Conservation (phyloP, 2,329 filamentous ascomycete species). For the Neoascochyta sp. region DNA sequence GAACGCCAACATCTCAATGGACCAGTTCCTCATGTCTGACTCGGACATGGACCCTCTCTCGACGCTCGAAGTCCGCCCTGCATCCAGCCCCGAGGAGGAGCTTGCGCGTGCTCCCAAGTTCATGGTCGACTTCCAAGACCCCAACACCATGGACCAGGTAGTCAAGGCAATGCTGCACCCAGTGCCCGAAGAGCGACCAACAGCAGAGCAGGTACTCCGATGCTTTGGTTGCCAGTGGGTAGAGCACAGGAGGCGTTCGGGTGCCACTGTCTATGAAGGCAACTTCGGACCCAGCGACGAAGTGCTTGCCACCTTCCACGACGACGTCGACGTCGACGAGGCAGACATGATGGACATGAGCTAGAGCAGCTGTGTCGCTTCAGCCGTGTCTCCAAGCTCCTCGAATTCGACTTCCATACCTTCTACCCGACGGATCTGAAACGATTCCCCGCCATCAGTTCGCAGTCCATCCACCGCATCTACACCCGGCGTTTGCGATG, state of each 20-base stretch:
- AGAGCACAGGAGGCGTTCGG: slow-evolving; percentile 68
- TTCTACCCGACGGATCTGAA: neutral
- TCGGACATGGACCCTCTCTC: slow-evolving; percentile 39
- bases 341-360: slow-evolving; percentile 61
- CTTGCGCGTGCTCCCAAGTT: slow-evolving; percentile 72
- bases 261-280: slow-evolving; percentile 93
- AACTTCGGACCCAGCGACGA: slow-evolving; percentile 83
- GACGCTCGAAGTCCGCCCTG: slow-evolving; percentile 32
- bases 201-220: slow-evolving; percentile 67
- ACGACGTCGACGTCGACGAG: slow-evolving; percentile 22
- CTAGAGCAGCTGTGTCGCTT: no score
- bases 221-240: slow-evolving; percentile 79
- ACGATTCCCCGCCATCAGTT: neutral
- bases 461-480: neutral
- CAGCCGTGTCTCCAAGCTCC: no score
- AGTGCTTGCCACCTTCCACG: slow-evolving; percentile 44
- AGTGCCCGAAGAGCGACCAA: slow-evolving; percentile 68
- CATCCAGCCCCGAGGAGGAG: slow-evolving; percentile 44
- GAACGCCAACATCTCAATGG: slow-evolving; percentile 15
- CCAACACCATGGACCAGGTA: slow-evolving; percentile 74
- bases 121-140: slow-evolving; percentile 74
- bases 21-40: slow-evolving; percentile 31
- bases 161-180: slow-evolving; percentile 86
- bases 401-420: no score
- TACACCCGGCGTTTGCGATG: slow-evolving; percentile 6